A percentile compares a stretch with the other conserved stretches of the same genome.
Conservation (phyloP, 352 stramenopile species). For the Phytophthora hybrid region DNA sequence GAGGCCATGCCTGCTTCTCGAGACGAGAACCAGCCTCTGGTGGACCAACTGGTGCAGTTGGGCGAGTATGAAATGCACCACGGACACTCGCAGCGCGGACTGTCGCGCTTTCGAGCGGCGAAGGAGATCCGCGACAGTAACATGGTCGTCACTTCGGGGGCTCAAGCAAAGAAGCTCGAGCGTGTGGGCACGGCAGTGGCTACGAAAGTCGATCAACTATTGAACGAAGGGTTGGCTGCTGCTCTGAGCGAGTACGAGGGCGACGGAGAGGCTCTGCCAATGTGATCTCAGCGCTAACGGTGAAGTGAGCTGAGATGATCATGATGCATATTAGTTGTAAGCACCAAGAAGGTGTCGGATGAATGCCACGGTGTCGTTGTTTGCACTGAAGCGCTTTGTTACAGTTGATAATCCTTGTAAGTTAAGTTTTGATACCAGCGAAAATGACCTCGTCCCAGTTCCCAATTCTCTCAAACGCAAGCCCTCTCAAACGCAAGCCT, state of each 20-base stretch:
- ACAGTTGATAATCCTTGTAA: no score
- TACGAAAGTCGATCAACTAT: constrained; percentile 67
- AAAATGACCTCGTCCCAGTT: not conserved
- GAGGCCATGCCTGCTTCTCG: constrained; percentile 40
- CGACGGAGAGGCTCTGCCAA: constrained; percentile 28
- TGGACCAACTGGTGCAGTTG: constrained; percentile 66
- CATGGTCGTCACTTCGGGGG: constrained; percentile 63
- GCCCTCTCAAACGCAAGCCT: not conserved
- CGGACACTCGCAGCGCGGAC: constrained; percentile 58
- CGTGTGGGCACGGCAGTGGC: constrained; percentile 55
- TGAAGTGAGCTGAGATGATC: constrained; percentile 12
- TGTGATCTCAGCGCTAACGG: not conserved
- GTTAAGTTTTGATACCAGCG: no score
- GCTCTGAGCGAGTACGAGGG: constrained; percentile 63
- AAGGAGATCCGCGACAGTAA: constrained; percentile 55
- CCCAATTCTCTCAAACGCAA: no score
- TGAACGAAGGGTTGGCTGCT: constrained; percentile 56
- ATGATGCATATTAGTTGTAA: not conserved
- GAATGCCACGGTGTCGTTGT: no score
- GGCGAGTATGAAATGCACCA: constrained; percentile 63
- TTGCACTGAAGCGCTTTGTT: no score
- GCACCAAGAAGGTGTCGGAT: no score
- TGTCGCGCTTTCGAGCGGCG: constrained; percentile 66
- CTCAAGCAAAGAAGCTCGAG: constrained; percentile 61
- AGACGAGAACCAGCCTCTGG: constrained; percentile 65